Conservation (phyloP, 495 filamentous ascomycete species). For the Penicillium paradoxum region DNA sequence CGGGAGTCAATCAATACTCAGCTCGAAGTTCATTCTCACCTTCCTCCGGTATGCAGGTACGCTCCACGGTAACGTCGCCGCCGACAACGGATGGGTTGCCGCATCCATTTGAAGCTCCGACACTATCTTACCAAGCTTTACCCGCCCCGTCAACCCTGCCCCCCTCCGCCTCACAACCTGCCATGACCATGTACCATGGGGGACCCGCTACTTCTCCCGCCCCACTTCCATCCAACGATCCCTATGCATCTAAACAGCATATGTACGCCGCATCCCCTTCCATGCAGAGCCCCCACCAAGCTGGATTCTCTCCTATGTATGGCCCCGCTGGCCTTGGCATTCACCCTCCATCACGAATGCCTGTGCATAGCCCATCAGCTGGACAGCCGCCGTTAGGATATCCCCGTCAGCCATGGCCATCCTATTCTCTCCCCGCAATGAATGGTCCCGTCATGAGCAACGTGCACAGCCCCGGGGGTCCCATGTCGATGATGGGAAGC, state of each 20-base stretch:
- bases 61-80: constrained; percentile 48
- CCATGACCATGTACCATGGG: constrained; percentile 27
- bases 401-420: constrained; percentile 48
- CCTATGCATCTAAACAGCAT: constrained; percentile 55
- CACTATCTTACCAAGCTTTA: constrained; percentile 49
- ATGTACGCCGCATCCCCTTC: constrained; percentile 51
- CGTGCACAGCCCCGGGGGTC: constrained; percentile 64
- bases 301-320: constrained; percentile 50
- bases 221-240: constrained; percentile 57
- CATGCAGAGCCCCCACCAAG: constrained; percentile 62
- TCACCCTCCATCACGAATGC: constrained; percentile 50
- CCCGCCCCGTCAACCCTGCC: constrained; percentile 40
- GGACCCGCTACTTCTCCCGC: constrained; percentile 57
- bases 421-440: constrained; percentile 56
- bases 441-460: constrained; percentile 73
- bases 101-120: constrained; percentile 57
- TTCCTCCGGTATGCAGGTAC: constrained; percentile 40
- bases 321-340: constrained; percentile 56
- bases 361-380: constrained; percentile 46
- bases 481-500: constrained; percentile 63
- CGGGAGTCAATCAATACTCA: constrained; percentile 37
- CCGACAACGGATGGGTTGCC: constrained; percentile 41
- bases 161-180: constrained; percentile 13
- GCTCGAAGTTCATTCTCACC: constrained; percentile 53
- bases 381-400: constrained; percentile 45